These are phyloP conservation scores for Aspergillus ruber DNA, from an alignment of 2,329 filamentous ascomycete species.

Conservation along the genomic window DNA sequence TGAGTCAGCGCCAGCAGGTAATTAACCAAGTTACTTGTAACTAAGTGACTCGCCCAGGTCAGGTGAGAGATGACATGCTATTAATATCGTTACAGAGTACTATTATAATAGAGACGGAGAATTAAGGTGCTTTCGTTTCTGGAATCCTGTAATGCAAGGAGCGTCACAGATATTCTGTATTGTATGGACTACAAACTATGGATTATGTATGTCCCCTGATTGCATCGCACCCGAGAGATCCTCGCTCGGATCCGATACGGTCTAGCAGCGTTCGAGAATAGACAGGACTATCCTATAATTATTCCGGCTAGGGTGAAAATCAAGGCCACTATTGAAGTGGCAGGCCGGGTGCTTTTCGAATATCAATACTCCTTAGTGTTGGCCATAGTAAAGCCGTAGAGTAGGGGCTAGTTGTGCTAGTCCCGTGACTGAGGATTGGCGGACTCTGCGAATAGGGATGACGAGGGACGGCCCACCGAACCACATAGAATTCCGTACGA, in stretches of 20 bases:
- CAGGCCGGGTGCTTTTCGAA: too few species aligned
- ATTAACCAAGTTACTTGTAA: too few species aligned
- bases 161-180: neutral
- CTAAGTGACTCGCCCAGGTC: neutral
- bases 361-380: too few species aligned
- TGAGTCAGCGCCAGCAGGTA: neutral
- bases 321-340: too few species aligned
- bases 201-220: too few species aligned
- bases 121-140: neutral
- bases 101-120: neutral
- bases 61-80: neutral
- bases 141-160: neutral
- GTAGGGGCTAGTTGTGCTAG: neutral
- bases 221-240: too few species aligned
- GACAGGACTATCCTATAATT: too few species aligned
- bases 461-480: constrained; percentile 34
- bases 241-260: too few species aligned
- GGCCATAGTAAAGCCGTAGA: too few species aligned
- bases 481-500: constrained; percentile 26
- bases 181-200: too few species aligned
- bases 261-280: too few species aligned
- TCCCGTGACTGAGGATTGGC: constrained; percentile 23
- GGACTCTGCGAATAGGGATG: constrained; percentile 29
- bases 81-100: neutral
- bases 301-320: too few species aligned